Base-by-base conservation (phyloP, 331 rosid species). In the Prunus yedoensis region DNA sequence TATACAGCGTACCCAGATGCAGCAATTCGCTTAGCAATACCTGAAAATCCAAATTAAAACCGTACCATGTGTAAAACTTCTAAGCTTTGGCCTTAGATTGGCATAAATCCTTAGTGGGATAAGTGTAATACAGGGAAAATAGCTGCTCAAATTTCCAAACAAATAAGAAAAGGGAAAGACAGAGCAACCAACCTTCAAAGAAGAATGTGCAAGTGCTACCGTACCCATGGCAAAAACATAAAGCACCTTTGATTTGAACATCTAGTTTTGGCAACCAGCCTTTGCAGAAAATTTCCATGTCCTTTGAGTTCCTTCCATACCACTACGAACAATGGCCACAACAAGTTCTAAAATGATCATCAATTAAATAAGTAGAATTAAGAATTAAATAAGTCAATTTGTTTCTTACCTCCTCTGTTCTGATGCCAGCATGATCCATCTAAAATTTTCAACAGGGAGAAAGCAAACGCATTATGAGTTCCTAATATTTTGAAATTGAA, bases 191-290 rank as follows among this genome's bases (percentile, higher is more conserved):
- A 88, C 93, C 94, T 83, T 85, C 97, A 81, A 91, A 91, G 83
- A 91, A 88, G 81, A 76, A 89, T n/a, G 97, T 88, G 82, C 97
- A 86, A 52, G 97, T 91, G 78, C 84, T 90, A 17, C 95, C 93
- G 75, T 89, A 91, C 11, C 96, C 96, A 82, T 89, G 97, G 84
- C 95, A 86, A 70, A 86, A 91, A 82, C 79, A 88, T 59, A 91
- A 58, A 46, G 82, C 87, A 21, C 84, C 97, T 81, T 86, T 91
- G 35, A 86, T 78, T 66, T 63, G 87, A 82, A 76, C 85, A 23
- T 80, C 86, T 0, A 54, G 25, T 70, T 80, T 47, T 18, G 94
- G 97, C 75, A 88, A 46, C 97, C 97, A 92, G 66, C 90, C 86
- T 82, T 86, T 90, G 78, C 89, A 86, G 89, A 92, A 92, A 71